Conservation (phyloP, 2,329 filamentous ascomycete genomes). For the Penicillium rolfsii region DNA sequence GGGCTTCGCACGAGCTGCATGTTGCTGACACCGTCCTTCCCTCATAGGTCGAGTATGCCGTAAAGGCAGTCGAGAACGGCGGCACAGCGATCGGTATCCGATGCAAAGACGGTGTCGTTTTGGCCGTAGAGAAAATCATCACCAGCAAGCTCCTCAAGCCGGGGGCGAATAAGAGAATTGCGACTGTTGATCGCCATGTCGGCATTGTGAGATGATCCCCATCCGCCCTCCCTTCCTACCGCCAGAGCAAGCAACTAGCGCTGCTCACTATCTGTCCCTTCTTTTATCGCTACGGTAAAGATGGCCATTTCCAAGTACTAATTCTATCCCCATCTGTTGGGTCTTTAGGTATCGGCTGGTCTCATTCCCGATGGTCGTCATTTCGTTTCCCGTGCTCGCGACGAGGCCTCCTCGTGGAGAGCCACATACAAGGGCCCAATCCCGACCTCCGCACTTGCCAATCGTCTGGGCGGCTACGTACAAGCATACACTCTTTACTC, state of each 20-base stretch:
- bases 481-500: slow-evolving; percentile 98
- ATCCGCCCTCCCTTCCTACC: background rate
- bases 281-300: background rate
- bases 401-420: slow-evolving; percentile 91
- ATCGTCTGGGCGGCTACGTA: slow-evolving; percentile 92
- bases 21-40: slow-evolving; percentile 18
- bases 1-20: background rate
- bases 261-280: background rate
- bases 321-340: background rate
- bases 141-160: slow-evolving; percentile 93
- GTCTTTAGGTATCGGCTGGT: slow-evolving; percentile 79
- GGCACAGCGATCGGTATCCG: slow-evolving; percentile 95
- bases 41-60: slow-evolving; percentile 81
- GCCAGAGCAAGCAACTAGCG: background rate
- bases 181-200: slow-evolving; percentile 88
- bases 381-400: slow-evolving; percentile 90
- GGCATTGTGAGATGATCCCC: slow-evolving; percentile 68
- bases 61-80: slow-evolving; percentile 97
- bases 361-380: slow-evolving; percentile 94
- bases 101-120: slow-evolving; percentile 94
- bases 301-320: background rate
- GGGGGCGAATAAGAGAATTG: slow-evolving; percentile 95
- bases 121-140: slow-evolving; percentile 96
- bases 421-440: slow-evolving; percentile 94
- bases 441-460: slow-evolving; percentile 81